A percentile compares a stretch with the other conserved stretches of the same genome.
phyloP scores from a whole-genome alignment of 108 stramenopile genomes.

The Aurantiochytrium sp. region DNA sequence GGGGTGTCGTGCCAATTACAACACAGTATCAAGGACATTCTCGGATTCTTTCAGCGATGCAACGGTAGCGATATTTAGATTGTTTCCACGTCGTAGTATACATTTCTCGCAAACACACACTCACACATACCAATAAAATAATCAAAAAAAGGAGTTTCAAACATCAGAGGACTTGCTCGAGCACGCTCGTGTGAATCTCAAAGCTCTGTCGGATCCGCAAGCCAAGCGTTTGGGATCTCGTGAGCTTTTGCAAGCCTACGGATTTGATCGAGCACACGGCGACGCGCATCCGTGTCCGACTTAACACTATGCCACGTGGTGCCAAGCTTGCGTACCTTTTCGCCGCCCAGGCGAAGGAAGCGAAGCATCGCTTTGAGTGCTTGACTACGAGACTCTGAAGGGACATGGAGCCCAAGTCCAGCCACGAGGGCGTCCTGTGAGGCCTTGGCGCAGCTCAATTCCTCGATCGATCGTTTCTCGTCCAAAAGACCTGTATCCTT shows the following conservation, averaged over 20 bases:
- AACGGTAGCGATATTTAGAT: neutral
- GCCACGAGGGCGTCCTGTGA: neutral
- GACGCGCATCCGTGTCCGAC: neutral
- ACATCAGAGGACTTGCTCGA: too few relatives aligned
- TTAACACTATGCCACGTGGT: neutral
- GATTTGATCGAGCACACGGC: neutral
- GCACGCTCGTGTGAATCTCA: too few relatives aligned
- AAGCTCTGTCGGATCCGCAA: neutral
- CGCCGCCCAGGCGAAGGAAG: neutral
- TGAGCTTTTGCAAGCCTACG: neutral
- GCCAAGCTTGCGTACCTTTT: neutral
- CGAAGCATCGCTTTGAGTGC: neutral
- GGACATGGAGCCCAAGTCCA: neutral
- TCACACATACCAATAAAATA: too few relatives aligned
- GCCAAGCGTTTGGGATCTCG: neutral
- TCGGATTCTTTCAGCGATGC: constrained; percentile 9
- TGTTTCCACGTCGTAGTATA: too few relatives aligned
- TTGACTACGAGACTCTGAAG: neutral
- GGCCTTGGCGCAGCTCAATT: neutral
- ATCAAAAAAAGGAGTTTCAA: too few relatives aligned
- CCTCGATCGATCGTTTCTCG: neutral
- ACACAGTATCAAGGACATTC: neutral
- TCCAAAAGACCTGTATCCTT: neutral
- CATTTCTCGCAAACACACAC: too few relatives aligned
- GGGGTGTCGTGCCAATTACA: neutral